Evolutionary conservation across 2,329 filamentous ascomycete species (phyloP).

Genomic region (Fusarium chlamydosporum): DNA sequence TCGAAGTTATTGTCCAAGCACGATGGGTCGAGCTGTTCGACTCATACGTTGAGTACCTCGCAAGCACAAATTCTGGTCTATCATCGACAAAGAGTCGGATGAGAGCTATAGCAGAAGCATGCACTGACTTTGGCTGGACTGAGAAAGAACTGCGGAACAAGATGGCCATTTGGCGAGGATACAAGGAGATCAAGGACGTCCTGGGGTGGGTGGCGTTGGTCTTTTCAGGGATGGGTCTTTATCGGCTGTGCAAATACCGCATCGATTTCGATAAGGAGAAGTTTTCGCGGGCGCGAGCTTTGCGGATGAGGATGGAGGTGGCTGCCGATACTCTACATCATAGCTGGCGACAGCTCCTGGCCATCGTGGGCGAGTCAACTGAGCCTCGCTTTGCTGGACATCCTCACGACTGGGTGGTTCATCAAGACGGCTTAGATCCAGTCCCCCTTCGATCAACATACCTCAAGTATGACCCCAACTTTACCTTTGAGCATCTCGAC

Average conservation of each 20-base stretch:
- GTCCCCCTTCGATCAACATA: slow-evolving; percentile 3
- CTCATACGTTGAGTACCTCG: slow-evolving; percentile 4
- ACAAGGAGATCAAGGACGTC: slow-evolving; percentile 11
- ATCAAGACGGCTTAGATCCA: slow-evolving; percentile 6
- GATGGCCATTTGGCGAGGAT: slow-evolving; percentile 12
- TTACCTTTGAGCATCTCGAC: slow-evolving; percentile 1
- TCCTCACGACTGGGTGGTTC: slow-evolving; percentile 13
- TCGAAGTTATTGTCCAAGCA: slow-evolving; percentile 7
- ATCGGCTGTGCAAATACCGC: slow-evolving; percentile 9
- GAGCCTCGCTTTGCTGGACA: neutral
- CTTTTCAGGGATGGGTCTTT: slow-evolving; percentile 7
- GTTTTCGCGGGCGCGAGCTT: neutral
- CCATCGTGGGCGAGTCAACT: neutral
- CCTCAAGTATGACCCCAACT: neutral
- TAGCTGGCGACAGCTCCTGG: slow-evolving; percentile 6
- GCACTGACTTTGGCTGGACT: slow-evolving; percentile 3
- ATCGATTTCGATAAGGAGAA: slow-evolving; percentile 2
- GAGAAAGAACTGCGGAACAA: slow-evolving; percentile 12
- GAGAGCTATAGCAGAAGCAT: slow-evolving; percentile 11
- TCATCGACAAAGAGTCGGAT: neutral
- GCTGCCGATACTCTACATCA: slow-evolving; percentile 7
- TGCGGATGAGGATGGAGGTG: slow-evolving; percentile 2
- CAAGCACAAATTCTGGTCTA: neutral
- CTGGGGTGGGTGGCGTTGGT: slow-evolving; percentile 6
- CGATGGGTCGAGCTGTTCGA: slow-evolving; percentile 14